Evolutionary conservation across 2,329 filamentous ascomycete genomes (phyloP).

Genomic region (Lecanosticta acicola): DNA sequence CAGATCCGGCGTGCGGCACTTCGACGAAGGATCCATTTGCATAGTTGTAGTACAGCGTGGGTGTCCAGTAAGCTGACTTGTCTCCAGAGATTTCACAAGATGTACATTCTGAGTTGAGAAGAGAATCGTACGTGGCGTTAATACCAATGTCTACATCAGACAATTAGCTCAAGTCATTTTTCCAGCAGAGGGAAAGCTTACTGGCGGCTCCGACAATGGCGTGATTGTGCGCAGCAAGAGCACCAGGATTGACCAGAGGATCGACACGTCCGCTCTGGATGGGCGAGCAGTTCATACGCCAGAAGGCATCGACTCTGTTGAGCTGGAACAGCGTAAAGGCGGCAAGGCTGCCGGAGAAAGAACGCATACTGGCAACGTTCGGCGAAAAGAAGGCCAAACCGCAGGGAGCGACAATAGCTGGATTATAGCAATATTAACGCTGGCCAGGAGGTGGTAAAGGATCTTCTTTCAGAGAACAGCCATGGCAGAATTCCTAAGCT

Average conservation of each 20-base stretch:
- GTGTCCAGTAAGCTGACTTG: conserved; percentile 37
- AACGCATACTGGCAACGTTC: conserved; percentile 11
- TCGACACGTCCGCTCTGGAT: conserved; percentile 35
- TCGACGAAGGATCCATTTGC: conserved; percentile 33
- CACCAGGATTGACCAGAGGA: conserved; percentile 32
- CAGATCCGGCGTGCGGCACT: conserved; percentile 58
- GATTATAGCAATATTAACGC: background rate
- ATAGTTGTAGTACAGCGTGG: conserved; percentile 33
- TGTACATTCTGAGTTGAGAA: conserved; percentile 53
- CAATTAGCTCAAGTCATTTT: conserved; percentile 1
- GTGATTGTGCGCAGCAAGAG: conserved; percentile 31
- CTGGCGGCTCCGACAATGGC: conserved; percentile 32
- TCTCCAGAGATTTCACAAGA: conserved; percentile 33
- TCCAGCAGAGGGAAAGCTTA: conserved; percentile 14
- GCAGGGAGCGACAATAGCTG: conserved; percentile 2
- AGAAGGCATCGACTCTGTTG: conserved; percentile 30
- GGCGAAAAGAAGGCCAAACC: background rate
- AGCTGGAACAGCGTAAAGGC: conserved; percentile 13
- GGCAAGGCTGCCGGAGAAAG: background rate
- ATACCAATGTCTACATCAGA: conserved; percentile 50
- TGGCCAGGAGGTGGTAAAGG: background rate
- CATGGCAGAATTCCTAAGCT: conserved; percentile 8
- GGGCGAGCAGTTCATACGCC: conserved; percentile 32
- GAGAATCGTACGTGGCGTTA: conserved; percentile 55
- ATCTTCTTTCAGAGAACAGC: conserved; percentile 1